These are phyloP conservation scores for Colletotrichum spaethianum DNA, from an alignment of 2,329 filamentous ascomycete species.

Conservation along the genomic window DNA sequence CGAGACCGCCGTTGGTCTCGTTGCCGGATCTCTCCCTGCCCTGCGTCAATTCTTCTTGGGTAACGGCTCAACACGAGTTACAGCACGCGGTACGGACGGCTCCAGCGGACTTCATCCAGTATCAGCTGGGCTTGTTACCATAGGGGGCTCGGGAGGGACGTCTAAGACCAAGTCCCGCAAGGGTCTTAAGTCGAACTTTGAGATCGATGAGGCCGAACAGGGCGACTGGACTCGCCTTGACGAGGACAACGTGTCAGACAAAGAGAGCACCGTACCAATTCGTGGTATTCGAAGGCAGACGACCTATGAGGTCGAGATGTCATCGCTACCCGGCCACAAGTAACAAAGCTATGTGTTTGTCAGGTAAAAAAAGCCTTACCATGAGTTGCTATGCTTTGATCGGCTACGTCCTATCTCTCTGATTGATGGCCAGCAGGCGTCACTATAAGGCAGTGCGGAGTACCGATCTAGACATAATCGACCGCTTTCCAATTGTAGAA, in stretches of 20 bases:
- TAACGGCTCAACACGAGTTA: neutral
- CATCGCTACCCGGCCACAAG: neutral
- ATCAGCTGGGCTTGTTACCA: conserved; percentile 37
- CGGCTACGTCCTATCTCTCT: neutral
- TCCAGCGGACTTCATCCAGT: conserved; percentile 4
- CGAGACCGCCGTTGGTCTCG: conserved; percentile 42
- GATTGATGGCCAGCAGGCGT: neutral
- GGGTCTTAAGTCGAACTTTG: conserved; percentile 33
- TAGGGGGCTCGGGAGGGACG: conserved; percentile 35
- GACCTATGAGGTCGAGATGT: conserved; percentile 29
- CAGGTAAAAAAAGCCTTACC: neutral
- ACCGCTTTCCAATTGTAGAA: neutral
- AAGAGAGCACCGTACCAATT: conserved; percentile 41
- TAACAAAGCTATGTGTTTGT: neutral
- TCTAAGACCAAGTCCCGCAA: conserved; percentile 36
- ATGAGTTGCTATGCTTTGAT: neutral
- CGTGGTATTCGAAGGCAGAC: conserved; percentile 36
- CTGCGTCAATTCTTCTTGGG: conserved; percentile 35
- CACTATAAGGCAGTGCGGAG: neutral
- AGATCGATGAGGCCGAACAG: conserved; percentile 24
- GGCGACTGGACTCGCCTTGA: conserved; percentile 41
- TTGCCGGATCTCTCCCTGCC: conserved; percentile 42
- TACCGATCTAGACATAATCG: neutral
- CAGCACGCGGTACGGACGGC: conserved; percentile 15
- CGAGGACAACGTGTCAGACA: conserved; percentile 38